Conservation (phyloP, 2,329 filamentous ascomycete genomes). For the Cytospora piceae region DNA sequence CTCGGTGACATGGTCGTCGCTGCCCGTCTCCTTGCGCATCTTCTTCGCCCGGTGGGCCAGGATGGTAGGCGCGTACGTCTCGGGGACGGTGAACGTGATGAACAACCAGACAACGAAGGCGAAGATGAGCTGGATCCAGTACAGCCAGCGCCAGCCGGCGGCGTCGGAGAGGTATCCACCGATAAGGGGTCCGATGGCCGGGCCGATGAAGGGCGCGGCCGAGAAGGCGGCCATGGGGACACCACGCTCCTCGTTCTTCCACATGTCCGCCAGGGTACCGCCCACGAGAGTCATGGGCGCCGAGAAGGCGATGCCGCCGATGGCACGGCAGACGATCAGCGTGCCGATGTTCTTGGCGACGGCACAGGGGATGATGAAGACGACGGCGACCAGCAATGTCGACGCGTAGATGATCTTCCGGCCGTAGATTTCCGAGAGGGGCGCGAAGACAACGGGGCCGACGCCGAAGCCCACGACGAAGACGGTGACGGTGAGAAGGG, state of each 20-base stretch:
- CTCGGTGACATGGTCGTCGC: conserved; percentile 73
- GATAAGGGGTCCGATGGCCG: conserved; percentile 74
- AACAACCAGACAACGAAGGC: conserved; percentile 70
- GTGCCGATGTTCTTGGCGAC: conserved; percentile 76
- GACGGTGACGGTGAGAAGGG: conserved; percentile 71
- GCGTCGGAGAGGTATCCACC: conserved; percentile 77
- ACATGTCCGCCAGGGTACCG: conserved; percentile 82
- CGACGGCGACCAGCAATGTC: conserved; percentile 70
- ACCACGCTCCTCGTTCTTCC: conserved; percentile 80
- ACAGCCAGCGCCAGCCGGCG: conserved; percentile 79
- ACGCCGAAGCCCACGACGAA: conserved; percentile 85
- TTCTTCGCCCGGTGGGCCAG: conserved; percentile 72
- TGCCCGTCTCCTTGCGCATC: conserved; percentile 69
- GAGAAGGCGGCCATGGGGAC: conserved; percentile 87
- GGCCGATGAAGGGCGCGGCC: conserved; percentile 81
- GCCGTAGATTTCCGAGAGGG: conserved; percentile 75
- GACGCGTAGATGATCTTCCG: conserved; percentile 70
- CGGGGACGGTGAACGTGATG: conserved; percentile 86
- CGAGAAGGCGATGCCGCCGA: conserved; percentile 83
- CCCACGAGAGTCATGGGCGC: conserved; percentile 87
- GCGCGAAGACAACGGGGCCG: conserved; percentile 81
- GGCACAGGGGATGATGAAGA: conserved; percentile 82
- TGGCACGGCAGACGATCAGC: conserved; percentile 73
- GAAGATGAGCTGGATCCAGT: conserved; percentile 85
- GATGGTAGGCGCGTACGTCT: conserved; percentile 84